phyloP scores from a whole-genome alignment of 23 red algal genomes.

The Agarophyton chilense region DNA sequence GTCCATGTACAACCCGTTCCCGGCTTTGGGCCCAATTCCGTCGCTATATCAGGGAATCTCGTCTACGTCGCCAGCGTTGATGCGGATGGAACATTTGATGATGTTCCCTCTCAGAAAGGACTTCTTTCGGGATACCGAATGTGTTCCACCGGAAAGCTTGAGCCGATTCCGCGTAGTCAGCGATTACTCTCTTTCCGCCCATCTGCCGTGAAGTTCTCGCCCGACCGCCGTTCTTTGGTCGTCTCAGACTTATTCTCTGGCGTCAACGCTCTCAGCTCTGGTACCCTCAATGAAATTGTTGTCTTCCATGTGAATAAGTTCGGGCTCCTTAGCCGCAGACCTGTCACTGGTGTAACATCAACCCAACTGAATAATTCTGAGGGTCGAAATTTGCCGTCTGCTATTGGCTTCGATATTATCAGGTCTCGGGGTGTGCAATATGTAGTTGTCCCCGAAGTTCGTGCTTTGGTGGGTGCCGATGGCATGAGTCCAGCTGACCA shows the following conservation, averaged over 20 bases:
- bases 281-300: not conserved
- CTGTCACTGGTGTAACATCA: not conserved
- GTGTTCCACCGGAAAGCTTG: not conserved
- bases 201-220: conserved; percentile 18
- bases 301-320: conserved; percentile 9
- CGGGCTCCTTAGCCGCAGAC: not conserved
- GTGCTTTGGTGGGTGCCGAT: conserved; percentile 6
- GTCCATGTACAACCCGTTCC: not conserved
- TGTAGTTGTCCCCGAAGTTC: conserved; percentile 32
- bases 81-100: conserved; percentile 12
- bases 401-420: conserved; percentile 36
- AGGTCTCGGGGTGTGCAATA: not conserved
- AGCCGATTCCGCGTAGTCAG: not conserved
- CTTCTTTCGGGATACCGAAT: not conserved
- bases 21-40: conserved; percentile 25
- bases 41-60: not conserved
- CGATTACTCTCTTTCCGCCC: conserved; percentile 16
- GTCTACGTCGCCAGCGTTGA: conserved; percentile 28
- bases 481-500: not conserved
- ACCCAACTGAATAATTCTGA: conserved; percentile 10
- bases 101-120: not conserved
- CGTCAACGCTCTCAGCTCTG: not conserved
- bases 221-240: conserved; percentile 19
- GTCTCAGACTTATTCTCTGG: conserved; percentile 1
- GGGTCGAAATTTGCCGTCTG: conserved; percentile 28